These are phyloP conservation scores for Grigorovia humatica DNA, from an alignment of 805 yeast genomes.

Conservation along the genomic window DNA sequence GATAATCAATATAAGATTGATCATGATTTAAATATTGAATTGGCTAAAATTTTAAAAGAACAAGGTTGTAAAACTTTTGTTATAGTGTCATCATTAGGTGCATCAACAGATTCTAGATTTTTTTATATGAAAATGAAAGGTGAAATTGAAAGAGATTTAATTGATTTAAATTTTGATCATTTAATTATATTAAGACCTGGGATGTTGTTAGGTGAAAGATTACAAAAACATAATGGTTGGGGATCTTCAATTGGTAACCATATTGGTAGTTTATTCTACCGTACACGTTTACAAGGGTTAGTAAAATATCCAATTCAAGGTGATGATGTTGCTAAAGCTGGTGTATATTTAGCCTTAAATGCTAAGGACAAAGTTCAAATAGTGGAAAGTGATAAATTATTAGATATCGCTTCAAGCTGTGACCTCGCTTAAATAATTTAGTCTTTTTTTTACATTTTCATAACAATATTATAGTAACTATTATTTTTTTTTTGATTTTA, in stretches of 20 bases:
- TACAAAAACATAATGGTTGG: constrained; percentile 28
- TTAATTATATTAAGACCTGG: constrained; percentile 78
- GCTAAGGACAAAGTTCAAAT: constrained; percentile 22
- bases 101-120: constrained; percentile 45
- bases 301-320: constrained; percentile 44
- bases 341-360: constrained; percentile 33
- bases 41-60: constrained; percentile 65
- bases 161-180: constrained; percentile 52
- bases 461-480: too few species aligned
- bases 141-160: constrained; percentile 57
- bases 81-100: constrained; percentile 57
- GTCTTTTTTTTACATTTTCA: neutral
- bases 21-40: constrained; percentile 54
- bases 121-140: constrained; percentile 66
- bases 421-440: neutral
- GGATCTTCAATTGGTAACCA: constrained; percentile 26
- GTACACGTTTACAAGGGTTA: constrained; percentile 27
- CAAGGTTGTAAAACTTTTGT: constrained; percentile 61
- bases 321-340: constrained; percentile 55
- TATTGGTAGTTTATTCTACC: constrained; percentile 28
- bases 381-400: constrained; percentile 24
- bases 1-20: constrained; percentile 64
- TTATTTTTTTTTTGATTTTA: too few species aligned
- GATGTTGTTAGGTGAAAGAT: constrained; percentile 54
- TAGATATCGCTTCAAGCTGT: constrained; percentile 11